Percentiles rank a stretch among this genome's conserved stretches.
Conservation (phyloP, 2,329 filamentous ascomycete species). For the Acephala macrosclerotiorum region DNA sequence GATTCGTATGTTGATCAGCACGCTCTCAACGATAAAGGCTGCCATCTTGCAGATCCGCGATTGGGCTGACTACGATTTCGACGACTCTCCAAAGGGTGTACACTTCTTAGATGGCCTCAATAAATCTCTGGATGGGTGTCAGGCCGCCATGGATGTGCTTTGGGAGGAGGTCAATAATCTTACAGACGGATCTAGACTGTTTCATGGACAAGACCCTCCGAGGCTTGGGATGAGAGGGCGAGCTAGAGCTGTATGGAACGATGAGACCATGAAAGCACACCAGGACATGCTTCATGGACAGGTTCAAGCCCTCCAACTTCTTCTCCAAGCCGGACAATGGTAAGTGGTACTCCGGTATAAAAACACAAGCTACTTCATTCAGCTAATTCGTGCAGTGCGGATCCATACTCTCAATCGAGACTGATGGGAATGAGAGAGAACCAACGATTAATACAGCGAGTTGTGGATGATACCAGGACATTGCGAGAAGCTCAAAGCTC, state of each 20-base stretch:
- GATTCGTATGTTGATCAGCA: slow-evolving; percentile 21
- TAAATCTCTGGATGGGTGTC: slow-evolving; percentile 47
- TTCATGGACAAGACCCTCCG: neutral
- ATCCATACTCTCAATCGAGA: slow-evolving; percentile 15
- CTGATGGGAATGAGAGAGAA: slow-evolving; percentile 18
- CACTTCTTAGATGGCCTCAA: slow-evolving; percentile 43
- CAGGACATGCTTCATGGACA: slow-evolving; percentile 21
- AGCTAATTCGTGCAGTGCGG: slow-evolving; percentile 4
- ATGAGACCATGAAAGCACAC: slow-evolving; percentile 26
- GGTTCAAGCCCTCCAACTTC: slow-evolving; percentile 26
- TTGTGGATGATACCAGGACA: slow-evolving; percentile 22
- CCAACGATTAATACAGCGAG: slow-evolving; percentile 16
- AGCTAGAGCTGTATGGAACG: slow-evolving; percentile 15
- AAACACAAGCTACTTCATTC: neutral
- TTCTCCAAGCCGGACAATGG: slow-evolving; percentile 24
- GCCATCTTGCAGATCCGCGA: slow-evolving; percentile 24
- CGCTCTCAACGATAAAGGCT: slow-evolving; percentile 25
- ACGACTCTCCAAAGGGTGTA: slow-evolving; percentile 34
- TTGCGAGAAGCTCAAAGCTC: slow-evolving; percentile 18
- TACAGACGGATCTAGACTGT: neutral
- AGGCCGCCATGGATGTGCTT: slow-evolving; percentile 47
- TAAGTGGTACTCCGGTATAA: no score
- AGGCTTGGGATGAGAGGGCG: slow-evolving; percentile 4
- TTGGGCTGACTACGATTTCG: slow-evolving; percentile 26
- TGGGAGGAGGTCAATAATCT: slow-evolving; percentile 42